Evolutionary conservation across 345 rosid species (phyloP), one percentile per base, ranked within the genome.

Genomic region (Punica granatum): DNA sequence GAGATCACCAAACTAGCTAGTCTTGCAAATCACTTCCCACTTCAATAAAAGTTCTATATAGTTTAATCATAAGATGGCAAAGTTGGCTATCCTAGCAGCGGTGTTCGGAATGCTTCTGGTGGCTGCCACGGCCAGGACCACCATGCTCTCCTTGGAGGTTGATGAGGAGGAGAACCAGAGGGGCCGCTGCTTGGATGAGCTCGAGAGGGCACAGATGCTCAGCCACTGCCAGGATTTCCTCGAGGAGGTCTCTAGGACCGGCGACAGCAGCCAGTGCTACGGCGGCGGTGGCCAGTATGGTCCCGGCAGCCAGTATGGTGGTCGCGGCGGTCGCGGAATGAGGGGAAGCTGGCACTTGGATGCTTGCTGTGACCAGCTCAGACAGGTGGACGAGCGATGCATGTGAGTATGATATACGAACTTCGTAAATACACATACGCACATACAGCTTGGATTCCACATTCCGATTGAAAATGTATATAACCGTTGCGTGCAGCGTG

Each of bases 161-260:
- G 74, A 75, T 0, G 77, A 77, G 23, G 8, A 25, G 18, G 68
- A 65, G 25, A 37, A 46, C 15, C 61, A 35, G 7, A 28, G 25
- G 53, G 68, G 54, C 36, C 30, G 70, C 25, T 75, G 79, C 51
- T 66, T 58, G 16, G 64, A 70, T 69, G 72, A 76, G 48, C 16
- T 77, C 59, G 56, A 70, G 75, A 25, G 33, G 65, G 43, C 44
- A 67, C 83, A 77, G 30, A 68, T 70, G 18, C 83, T 86, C 32
- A 8, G 58, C 39, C 76, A 53, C 31, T 86, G 88, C 68, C 63
- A 78, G 74, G 35, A 39, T 28, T 76, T 56, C 61, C 31, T 56
- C 23, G 31, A 23, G 28, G 61, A 56, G 61, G 13, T 37, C 5
- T 37, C 41, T 11, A n/a, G 12, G 10, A 31, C 31, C 31, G 61